A percentile compares a stretch with the other conserved stretches of the same genome.
phyloP scores from a whole-genome alignment of 805 yeast species.

The Yueomyces sp. region DNA sequence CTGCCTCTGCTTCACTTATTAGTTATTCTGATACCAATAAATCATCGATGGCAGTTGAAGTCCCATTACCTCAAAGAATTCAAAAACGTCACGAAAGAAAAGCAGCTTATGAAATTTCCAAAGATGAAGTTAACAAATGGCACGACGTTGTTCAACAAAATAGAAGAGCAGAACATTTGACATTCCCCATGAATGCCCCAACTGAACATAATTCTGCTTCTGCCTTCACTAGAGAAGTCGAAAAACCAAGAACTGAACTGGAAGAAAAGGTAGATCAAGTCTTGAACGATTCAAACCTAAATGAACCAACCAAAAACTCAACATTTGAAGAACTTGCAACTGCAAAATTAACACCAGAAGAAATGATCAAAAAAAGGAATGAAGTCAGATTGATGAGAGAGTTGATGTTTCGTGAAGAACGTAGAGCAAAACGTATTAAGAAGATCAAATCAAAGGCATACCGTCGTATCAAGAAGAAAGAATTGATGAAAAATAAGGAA shows the following conservation, averaged over 20 bases:
- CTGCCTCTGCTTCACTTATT: constrained; percentile 38
- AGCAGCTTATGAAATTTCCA: constrained; percentile 84
- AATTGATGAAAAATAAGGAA: constrained; percentile 53
- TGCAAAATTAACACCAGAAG: constrained; percentile 70
- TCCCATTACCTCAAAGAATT: constrained; percentile 77
- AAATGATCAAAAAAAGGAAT: constrained; percentile 58
- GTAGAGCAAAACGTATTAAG: constrained; percentile 79
- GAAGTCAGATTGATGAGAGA: constrained; percentile 90
- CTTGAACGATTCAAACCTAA: constrained; percentile 49
- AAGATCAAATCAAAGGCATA: constrained; percentile 89
- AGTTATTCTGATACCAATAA: constrained; percentile 14
- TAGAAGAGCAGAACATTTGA: constrained; percentile 72
- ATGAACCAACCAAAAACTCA: constrained; percentile 64
- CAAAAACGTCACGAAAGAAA: constrained; percentile 75
- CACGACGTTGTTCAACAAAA: constrained; percentile 65
- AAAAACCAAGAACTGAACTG: constrained; percentile 40
- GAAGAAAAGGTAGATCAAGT: constrained; percentile 53
- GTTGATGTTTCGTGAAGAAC: constrained; percentile 90
- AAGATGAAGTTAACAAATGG: constrained; percentile 82
- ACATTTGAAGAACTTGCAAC: constrained; percentile 78
- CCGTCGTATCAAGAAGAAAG: constrained; percentile 77
- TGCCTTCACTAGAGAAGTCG: constrained; percentile 36
- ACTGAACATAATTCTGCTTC: constrained; percentile 36
- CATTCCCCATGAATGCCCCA: constrained; percentile 47
- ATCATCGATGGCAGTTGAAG: constrained; percentile 39